Percentiles rank a stretch among this genome's conserved stretches.
Conservation (phyloP, 2,329 filamentous ascomycete genomes). For the Piedraia hortae region DNA sequence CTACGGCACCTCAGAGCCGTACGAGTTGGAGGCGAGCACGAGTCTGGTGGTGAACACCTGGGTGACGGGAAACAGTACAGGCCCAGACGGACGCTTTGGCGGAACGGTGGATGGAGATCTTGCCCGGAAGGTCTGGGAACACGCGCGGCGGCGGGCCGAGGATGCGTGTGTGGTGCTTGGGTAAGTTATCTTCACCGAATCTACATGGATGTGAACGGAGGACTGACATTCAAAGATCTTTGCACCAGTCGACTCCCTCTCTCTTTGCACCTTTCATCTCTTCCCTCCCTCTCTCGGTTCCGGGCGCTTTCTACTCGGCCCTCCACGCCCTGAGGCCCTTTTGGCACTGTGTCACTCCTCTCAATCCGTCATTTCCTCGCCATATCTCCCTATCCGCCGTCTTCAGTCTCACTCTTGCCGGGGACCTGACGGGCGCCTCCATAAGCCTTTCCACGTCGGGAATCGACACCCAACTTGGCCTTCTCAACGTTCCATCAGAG, state of each 20-base stretch:
- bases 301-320: conserved; percentile 46
- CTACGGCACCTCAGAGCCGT: conserved; percentile 59
- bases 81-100: too few relatives aligned
- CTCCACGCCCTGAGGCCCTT: conserved; percentile 67
- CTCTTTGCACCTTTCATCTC: conserved; percentile 56
- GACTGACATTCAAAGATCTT: conserved; percentile 20
- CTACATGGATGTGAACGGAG: conserved; percentile 1
- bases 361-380: conserved; percentile 59
- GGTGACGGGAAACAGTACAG: conserved; percentile 50
- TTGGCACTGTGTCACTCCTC: conserved; percentile 59
- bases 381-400: conserved; percentile 59
- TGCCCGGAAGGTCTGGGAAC: conserved; percentile 73
- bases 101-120: conserved; percentile 59
- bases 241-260: conserved; percentile 71
- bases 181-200: conserved; percentile 22
- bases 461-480: conserved; percentile 54
- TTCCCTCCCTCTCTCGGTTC: conserved; percentile 53
- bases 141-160: conserved; percentile 77
- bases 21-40: conserved; percentile 65
- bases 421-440: conserved; percentile 47
- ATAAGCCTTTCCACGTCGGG: conserved; percentile 64
- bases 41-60: conserved; percentile 89
- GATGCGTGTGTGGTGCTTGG: conserved; percentile 79
- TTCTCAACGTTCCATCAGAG: conserved; percentile 55
- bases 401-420: conserved; percentile 54